A percentile compares a stretch with the other conserved stretches of the same genome.
Evolutionary conservation across 768 basidiomycete species (phyloP).

Genomic region (Gloeopeniophorella convolvens): DNA sequence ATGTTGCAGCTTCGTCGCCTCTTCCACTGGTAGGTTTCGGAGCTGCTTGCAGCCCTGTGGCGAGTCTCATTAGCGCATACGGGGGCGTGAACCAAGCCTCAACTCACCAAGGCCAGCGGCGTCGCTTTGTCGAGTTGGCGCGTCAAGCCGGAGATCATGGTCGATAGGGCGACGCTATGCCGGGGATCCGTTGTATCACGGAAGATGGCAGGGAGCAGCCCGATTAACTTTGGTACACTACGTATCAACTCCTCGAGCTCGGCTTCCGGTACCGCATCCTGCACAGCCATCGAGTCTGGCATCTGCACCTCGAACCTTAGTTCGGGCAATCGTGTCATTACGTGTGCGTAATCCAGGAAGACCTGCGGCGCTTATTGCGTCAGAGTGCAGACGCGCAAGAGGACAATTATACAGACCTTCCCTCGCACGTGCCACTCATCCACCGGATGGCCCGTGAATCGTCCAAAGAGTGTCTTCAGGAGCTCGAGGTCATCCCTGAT

Average conservation of each 20-base stretch:
- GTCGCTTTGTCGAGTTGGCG: slow-evolving; percentile 50
- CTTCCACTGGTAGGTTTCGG: slow-evolving; percentile 5
- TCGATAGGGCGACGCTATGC: slow-evolving; percentile 63
- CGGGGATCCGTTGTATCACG: slow-evolving; percentile 50
- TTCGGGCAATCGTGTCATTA: slow-evolving; percentile 53
- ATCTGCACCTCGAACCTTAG: slow-evolving; percentile 41
- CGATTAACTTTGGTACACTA: slow-evolving; percentile 57
- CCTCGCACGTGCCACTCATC: slow-evolving; percentile 81
- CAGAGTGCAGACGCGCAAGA: neutral
- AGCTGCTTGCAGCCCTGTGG: slow-evolving; percentile 14
- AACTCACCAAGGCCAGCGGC: slow-evolving; percentile 55
- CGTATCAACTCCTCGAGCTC: slow-evolving; percentile 59
- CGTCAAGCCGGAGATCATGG: slow-evolving; percentile 65
- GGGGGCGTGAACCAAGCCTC: neutral
- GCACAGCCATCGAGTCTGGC: slow-evolving; percentile 18
- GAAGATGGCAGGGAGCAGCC: slow-evolving; percentile 61
- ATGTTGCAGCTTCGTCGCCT: slow-evolving; percentile 18
- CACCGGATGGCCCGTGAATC: slow-evolving; percentile 52
- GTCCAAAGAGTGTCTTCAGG: slow-evolving; percentile 60
- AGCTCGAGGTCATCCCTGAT: slow-evolving; percentile 52
- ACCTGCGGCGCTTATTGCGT: slow-evolving; percentile 34
- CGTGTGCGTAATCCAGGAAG: slow-evolving; percentile 66
- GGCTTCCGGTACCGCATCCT: slow-evolving; percentile 38
- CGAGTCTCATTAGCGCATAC: neutral
- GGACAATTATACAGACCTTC: slow-evolving; percentile 40